Evolutionary conservation across 1,139 yeast species (phyloP).

Genomic region (Hansenula lynferdii): DNA sequence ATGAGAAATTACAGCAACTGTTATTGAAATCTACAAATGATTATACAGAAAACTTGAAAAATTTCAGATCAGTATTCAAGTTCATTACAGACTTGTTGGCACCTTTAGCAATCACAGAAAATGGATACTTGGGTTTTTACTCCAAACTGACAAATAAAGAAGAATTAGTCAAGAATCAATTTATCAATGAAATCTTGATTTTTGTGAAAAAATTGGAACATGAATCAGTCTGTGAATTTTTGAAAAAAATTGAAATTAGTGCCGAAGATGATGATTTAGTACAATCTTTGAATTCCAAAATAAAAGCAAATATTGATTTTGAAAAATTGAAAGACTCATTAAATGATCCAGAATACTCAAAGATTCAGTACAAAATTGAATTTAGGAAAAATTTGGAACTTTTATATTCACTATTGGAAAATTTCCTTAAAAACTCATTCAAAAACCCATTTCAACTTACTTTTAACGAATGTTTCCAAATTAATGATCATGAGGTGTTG

Average conservation of each 20-base stretch:
- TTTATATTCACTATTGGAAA: slow-evolving; percentile 13
- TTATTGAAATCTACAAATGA: slow-evolving; percentile 12
- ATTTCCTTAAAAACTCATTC: slow-evolving; percentile 12
- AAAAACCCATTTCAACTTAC: slow-evolving; percentile 5
- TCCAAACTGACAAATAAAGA: slow-evolving; percentile 19
- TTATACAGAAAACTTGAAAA: slow-evolving; percentile 3
- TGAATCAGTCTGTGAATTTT: slow-evolving; percentile 5
- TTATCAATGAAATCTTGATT: slow-evolving; percentile 16
- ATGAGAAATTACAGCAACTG: slow-evolving; percentile 25
- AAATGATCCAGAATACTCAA: neutral
- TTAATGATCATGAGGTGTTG: slow-evolving; percentile 15
- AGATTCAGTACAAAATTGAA: slow-evolving; percentile 19
- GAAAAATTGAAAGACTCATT: neutral
- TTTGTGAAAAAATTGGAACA: slow-evolving; percentile 7
- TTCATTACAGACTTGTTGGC: slow-evolving; percentile 13
- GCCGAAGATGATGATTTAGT: slow-evolving; percentile 8
- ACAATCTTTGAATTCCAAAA: slow-evolving; percentile 10
- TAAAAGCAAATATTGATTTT: slow-evolving; percentile 5
- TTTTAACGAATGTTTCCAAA: slow-evolving; percentile 19
- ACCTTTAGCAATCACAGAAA: slow-evolving; percentile 8
- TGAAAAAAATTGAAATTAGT: slow-evolving; percentile 2
- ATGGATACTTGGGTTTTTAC: slow-evolving; percentile 17
- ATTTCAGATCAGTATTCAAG: slow-evolving; percentile 13
- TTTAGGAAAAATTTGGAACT: slow-evolving; percentile 15
- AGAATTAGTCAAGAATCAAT: slow-evolving; percentile 17